phyloP scores from a whole-genome alignment of 2,329 filamentous ascomycete genomes.

The Colletotrichum viniferum region DNA sequence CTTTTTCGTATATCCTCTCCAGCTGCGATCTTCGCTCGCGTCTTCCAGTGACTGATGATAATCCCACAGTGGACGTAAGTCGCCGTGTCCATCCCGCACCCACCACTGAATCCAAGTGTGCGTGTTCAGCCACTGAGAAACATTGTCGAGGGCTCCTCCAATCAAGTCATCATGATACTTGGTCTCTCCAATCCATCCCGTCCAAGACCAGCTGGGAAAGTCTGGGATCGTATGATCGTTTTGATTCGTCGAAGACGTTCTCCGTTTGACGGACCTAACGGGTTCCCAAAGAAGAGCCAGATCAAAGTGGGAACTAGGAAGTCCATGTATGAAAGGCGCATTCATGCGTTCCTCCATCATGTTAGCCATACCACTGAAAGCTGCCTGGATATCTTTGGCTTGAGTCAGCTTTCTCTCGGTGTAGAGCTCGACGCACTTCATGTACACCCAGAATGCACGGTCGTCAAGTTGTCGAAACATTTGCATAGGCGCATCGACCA shows the following conservation, averaged over 20 bases:
- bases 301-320: conserved; percentile 38
- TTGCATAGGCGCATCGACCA: conserved; percentile 29
- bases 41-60: not conserved
- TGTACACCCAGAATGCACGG: conserved; percentile 34
- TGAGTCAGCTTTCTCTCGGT: conserved; percentile 29
- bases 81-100: conserved; percentile 33
- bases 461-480: conserved; percentile 28
- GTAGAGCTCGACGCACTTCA: conserved; percentile 33
- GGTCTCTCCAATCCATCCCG: conserved; percentile 31
- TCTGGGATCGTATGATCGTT: not conserved
- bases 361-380: conserved; percentile 35
- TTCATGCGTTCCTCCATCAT: conserved; percentile 26
- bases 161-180: conserved; percentile 26
- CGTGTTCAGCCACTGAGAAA: conserved; percentile 34
- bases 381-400: conserved; percentile 33
- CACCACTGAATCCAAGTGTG: conserved; percentile 42
- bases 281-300: conserved; percentile 37
- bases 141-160: conserved; percentile 28
- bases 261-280: not conserved
- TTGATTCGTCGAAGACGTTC: not conserved
- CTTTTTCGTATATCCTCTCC: not conserved
- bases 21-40: not conserved
- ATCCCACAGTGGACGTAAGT: conserved; percentile 33
- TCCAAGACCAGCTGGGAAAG: conserved; percentile 41
- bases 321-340: conserved; percentile 30